Evolutionary conservation across 495 filamentous ascomycete species (phyloP).

Genomic region (Extremus antarcticus): DNA sequence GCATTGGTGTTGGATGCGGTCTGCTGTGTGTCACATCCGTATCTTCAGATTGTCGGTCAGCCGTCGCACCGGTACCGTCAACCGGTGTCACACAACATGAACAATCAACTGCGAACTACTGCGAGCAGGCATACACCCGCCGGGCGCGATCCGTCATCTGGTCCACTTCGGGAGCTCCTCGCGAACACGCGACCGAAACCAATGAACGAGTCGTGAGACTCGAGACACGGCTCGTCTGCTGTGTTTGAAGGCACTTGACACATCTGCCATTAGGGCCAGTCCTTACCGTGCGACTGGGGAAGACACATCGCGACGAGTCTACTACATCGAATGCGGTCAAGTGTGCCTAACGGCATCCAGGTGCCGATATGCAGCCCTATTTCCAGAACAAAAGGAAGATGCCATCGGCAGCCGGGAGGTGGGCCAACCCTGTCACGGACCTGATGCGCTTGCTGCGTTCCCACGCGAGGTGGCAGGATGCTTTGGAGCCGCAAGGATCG

Average conservation of each 20-base stretch:
- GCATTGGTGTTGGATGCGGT: not conserved
- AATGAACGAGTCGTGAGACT: not conserved
- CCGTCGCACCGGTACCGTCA: not conserved
- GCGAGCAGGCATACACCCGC: not conserved
- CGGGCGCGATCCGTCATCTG: not conserved
- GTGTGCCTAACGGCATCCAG: not conserved
- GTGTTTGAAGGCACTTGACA: too few relatives aligned
- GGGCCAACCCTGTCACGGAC: too few relatives aligned
- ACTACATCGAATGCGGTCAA: not conserved
- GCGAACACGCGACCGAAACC: not conserved
- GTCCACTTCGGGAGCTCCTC: not conserved
- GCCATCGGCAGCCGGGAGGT: not conserved
- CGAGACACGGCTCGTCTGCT: too few relatives aligned
- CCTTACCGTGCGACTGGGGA: not conserved
- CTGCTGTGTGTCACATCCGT: not conserved
- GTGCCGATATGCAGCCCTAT: not conserved
- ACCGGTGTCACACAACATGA: not conserved
- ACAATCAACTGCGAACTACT: not conserved
- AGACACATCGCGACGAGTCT: not conserved
- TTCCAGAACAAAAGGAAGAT: not conserved
- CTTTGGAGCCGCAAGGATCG: not conserved
- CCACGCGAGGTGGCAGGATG: not conserved
- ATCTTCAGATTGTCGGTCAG: not conserved
- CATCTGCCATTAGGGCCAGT: not conserved
- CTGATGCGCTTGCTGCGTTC: not conserved